These are phyloP conservation scores for Isoetes engelmannii DNA, from an alignment of 83 land plant genomes.

Conservation along the genomic window DNA sequence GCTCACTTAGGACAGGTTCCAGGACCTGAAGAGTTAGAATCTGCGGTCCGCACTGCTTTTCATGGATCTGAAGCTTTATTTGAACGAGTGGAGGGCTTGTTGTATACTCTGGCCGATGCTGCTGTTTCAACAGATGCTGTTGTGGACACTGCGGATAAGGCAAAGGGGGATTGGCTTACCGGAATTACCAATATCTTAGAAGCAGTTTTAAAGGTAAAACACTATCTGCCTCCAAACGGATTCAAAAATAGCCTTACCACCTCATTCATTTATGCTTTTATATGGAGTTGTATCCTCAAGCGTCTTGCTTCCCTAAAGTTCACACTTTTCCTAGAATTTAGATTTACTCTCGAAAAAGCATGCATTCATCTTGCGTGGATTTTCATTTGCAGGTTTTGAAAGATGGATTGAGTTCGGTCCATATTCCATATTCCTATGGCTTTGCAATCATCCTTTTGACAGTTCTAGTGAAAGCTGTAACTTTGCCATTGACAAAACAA, in stretches of 20 bases:
- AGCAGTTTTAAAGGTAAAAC: conserved; percentile 46
- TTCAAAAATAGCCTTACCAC: not conserved
- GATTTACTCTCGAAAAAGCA: too few species aligned
- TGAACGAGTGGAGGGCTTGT: conserved; percentile 38
- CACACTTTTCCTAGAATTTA: not conserved
- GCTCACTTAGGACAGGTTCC: too few species aligned
- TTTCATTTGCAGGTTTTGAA: conserved; percentile 55
- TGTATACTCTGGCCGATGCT: conserved; percentile 68
- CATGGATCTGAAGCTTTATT: conserved; percentile 18
- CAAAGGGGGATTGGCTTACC: conserved; percentile 50
- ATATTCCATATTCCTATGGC: conserved; percentile 88
- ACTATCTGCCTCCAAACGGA: not conserved
- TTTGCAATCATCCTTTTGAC: conserved; percentile 93
- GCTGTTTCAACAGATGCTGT: conserved; percentile 28
- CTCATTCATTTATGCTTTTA: not conserved
- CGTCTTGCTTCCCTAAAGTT: not conserved
- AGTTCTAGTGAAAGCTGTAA: conserved; percentile 73
- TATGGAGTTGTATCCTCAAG: not conserved
- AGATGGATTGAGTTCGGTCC: conserved; percentile 59
- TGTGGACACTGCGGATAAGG: conserved; percentile 12
- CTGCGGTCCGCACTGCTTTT: too few species aligned
- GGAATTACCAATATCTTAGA: conserved; percentile 55
- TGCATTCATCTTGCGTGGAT: too few species aligned
- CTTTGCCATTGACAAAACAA: conserved; percentile 80
- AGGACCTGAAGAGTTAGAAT: too few species aligned